Conservation (phyloP, 164 flowering plant genomes). For the Buxus sempervirens region DNA sequence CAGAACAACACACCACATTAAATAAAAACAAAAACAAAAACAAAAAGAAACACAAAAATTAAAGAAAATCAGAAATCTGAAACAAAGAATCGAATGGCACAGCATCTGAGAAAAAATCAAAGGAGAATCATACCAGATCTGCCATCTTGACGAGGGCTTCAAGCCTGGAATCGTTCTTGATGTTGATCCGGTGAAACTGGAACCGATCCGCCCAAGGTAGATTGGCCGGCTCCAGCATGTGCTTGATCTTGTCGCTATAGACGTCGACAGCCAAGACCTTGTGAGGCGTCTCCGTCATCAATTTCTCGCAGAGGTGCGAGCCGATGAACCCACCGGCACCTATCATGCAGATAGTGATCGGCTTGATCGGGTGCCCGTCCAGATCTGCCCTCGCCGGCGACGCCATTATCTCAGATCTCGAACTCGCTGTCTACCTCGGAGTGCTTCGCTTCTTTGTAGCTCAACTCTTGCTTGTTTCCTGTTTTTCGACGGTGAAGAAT, state of each 20-base stretch:
- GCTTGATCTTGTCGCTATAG: slow-evolving; percentile 81
- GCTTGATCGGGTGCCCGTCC: slow-evolving; percentile 65
- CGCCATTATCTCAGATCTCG: slow-evolving; percentile 23
- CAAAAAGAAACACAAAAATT: neutral
- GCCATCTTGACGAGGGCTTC: slow-evolving; percentile 95
- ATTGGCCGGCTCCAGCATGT: slow-evolving; percentile 54
- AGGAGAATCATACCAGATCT: slow-evolving; percentile 65
- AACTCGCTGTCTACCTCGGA: neutral
- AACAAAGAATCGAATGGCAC: neutral
- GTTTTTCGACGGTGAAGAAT: neutral
- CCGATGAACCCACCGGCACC: slow-evolving; percentile 95
- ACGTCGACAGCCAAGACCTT: slow-evolving; percentile 79
- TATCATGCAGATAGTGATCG: slow-evolving; percentile 79
- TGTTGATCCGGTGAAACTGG: slow-evolving; percentile 91
- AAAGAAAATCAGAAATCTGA: neutral
- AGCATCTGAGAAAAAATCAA: neutral
- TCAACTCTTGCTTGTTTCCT: neutral
- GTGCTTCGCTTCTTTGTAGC: neutral
- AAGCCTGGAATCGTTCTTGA: slow-evolving; percentile 92
- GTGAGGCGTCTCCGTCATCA: slow-evolving; percentile 70
- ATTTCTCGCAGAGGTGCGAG: slow-evolving; percentile 87
- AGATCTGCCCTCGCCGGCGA: slow-evolving; percentile 57
- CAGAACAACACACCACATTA: slow-evolving; percentile 14
- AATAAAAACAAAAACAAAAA: neutral
- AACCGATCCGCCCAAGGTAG: slow-evolving; percentile 67